A percentile compares a stretch with the other conserved stretches of the same genome.
Evolutionary conservation across 2,329 filamentous ascomycete species (phyloP).

Genomic region (Diaporthe sp.): DNA sequence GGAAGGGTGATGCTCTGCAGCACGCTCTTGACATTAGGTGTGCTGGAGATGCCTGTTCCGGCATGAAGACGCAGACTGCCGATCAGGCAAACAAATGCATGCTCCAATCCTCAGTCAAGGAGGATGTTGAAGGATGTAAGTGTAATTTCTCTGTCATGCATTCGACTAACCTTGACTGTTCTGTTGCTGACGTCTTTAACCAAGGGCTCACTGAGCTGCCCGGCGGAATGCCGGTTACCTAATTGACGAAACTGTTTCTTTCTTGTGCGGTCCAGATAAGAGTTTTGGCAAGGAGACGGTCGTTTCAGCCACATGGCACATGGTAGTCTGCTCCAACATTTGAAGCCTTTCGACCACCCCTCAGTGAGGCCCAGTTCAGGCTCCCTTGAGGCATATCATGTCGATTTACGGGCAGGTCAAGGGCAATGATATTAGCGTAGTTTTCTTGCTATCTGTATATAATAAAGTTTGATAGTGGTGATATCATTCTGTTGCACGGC

Average conservation of each 20-base stretch:
- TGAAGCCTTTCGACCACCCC: too few species aligned
- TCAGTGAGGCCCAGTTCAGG: background rate
- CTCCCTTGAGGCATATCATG: background rate
- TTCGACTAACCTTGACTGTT: background rate
- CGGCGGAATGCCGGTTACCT: background rate
- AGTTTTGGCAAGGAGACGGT: background rate
- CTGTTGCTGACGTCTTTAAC: background rate
- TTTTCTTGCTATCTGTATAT: background rate
- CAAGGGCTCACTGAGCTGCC: conserved; percentile 1
- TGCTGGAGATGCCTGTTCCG: conserved; percentile 45
- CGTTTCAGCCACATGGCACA: background rate
- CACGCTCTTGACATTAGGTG: conserved; percentile 48
- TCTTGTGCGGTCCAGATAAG: background rate
- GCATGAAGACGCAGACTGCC: conserved; percentile 41
- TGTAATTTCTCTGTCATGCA: background rate
- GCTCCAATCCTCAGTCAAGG: conserved; percentile 42
- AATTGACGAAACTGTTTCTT: background rate
- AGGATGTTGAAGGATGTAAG: conserved; percentile 48
- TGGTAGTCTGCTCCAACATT: background rate
- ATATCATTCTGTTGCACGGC: background rate
- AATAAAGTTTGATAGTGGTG: background rate
- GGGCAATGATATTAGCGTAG: background rate
- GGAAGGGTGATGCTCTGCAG: conserved; percentile 53
- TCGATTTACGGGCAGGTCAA: background rate
- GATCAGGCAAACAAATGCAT: conserved; percentile 46